phyloP scores from a whole-genome alignment of 306 rosid species.

The Fragaria ananassa region DNA sequence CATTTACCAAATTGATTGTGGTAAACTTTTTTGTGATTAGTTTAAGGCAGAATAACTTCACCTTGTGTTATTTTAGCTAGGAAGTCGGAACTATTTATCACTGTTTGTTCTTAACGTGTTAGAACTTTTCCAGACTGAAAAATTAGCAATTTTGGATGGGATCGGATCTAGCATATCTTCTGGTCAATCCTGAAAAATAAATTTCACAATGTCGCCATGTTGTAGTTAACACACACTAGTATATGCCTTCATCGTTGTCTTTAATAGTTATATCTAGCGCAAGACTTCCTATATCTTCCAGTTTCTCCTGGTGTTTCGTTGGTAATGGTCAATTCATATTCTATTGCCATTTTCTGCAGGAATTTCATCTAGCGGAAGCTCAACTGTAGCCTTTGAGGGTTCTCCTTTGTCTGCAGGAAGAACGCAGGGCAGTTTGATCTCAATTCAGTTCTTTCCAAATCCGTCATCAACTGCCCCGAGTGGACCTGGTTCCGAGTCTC shows the following conservation, averaged over 20 bases:
- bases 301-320: background rate
- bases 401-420: constrained; percentile 51
- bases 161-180: background rate
- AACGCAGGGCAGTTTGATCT: constrained; percentile 36
- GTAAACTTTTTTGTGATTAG: background rate
- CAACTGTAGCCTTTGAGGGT: constrained; percentile 46
- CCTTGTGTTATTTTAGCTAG: background rate
- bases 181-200: background rate
- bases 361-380: constrained; percentile 50
- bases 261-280: background rate
- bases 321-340: background rate
- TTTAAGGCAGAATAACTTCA: background rate
- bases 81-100: background rate
- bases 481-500: constrained; percentile 53
- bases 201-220: background rate
- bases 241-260: background rate
- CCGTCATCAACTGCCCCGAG: constrained; percentile 43
- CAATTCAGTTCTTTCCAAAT: constrained; percentile 50
- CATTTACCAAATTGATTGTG: background rate
- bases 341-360: constrained; percentile 36
- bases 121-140: background rate
- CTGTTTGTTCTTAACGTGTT: constrained; percentile 1
- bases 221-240: background rate
- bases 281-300: background rate
- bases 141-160: background rate